phyloP scores from a whole-genome alignment of 202 grass and related monocot species.

The Miscanthus sacchariflorus region DNA sequence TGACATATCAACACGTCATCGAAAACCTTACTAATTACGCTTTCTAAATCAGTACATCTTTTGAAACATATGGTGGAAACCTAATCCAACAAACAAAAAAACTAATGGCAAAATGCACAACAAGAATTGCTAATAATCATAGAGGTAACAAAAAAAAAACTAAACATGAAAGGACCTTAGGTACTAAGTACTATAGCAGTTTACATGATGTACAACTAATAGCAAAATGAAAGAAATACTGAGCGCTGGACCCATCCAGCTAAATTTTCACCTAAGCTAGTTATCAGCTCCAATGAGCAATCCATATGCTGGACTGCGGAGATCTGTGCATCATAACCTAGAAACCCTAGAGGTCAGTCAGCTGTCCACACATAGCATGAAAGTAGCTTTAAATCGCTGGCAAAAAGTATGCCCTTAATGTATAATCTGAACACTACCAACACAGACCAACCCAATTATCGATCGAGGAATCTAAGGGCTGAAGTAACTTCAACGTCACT shows the following conservation, averaged over 20 bases:
- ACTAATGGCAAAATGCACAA: not conserved
- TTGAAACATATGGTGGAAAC: not conserved
- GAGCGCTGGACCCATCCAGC: conserved; percentile 11
- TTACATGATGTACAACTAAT: not conserved
- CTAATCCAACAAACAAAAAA: conserved; percentile 26
- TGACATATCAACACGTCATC: not conserved
- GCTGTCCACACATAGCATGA: not conserved
- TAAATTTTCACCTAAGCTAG: conserved; percentile 4
- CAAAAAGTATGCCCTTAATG: not conserved
- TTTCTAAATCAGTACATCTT: conserved; percentile 12
- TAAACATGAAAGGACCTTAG: conserved; percentile 3
- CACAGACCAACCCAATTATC: conserved; percentile 28
- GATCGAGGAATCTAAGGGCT: conserved; percentile 29
- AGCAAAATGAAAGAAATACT: conserved; percentile 21
- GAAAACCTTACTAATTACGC: not conserved
- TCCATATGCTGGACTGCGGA: not conserved
- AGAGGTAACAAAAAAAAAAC: not conserved
- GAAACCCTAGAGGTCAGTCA: conserved; percentile 42
- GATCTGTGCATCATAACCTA: conserved; percentile 19
- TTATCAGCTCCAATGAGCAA: not conserved
- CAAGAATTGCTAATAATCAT: not conserved
- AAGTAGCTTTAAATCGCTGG: not conserved
- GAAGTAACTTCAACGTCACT: not conserved
- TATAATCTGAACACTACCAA: conserved; percentile 13
- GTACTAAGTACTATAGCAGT: not conserved